Evolutionary conservation across 768 basidiomycete genomes (phyloP).

Genomic region (Mycena indigotica): DNA sequence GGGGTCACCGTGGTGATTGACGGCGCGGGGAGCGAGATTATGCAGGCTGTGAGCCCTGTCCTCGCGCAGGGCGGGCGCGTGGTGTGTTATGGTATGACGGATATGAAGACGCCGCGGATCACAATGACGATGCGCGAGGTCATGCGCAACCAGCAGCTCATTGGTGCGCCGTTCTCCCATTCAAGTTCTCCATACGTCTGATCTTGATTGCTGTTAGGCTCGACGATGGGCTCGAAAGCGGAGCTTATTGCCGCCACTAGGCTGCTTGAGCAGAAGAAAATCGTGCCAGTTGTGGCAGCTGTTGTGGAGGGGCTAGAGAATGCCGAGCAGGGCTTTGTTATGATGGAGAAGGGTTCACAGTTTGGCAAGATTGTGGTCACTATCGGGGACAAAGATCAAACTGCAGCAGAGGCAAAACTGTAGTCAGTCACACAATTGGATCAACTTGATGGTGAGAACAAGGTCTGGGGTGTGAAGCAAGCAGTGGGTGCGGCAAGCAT

Average conservation of each 20-base stretch:
- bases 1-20: conserved; percentile 62
- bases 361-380: conserved; percentile 79
- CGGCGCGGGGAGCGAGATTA: conserved; percentile 69
- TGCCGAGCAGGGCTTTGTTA: conserved; percentile 70
- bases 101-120: conserved; percentile 54
- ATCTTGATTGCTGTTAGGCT: conserved; percentile 47
- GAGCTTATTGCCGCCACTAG: conserved; percentile 73
- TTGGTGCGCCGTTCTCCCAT: conserved; percentile 51
- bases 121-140: conserved; percentile 79
- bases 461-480: too few relatives aligned
- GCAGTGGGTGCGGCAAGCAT: too few relatives aligned
- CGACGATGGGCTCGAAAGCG: conserved; percentile 80
- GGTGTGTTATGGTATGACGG: conserved; percentile 73
- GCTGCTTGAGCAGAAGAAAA: conserved; percentile 66
- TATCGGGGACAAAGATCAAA: conserved; percentile 30
- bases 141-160: conserved; percentile 69
- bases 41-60: conserved; percentile 47
- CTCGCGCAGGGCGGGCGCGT: conserved; percentile 62
- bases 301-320: conserved; percentile 66
- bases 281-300: conserved; percentile 71
- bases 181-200: background rate
- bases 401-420: too few relatives aligned
- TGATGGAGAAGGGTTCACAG: conserved; percentile 63
- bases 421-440: too few relatives aligned
- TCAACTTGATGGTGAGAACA: too few relatives aligned